These are phyloP conservation scores for Leucosporidium yakuticum DNA, from an alignment of 768 basidiomycete species.

Conservation along the genomic window DNA sequence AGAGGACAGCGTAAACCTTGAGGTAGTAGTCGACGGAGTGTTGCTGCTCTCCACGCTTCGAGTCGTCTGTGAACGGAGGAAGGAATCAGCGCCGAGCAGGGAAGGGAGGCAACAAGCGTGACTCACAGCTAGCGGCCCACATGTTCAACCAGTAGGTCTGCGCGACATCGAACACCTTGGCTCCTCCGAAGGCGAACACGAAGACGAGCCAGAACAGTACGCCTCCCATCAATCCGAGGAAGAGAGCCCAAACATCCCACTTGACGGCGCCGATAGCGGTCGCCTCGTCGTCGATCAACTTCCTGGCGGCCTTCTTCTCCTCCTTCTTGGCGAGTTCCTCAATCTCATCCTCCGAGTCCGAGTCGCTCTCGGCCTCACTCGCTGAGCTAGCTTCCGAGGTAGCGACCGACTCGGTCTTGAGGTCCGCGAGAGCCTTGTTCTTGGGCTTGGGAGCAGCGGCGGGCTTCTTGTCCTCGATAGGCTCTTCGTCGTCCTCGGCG, in stretches of 20 bases:
- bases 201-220: constrained; percentile 34
- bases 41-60: not conserved
- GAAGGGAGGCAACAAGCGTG: not conserved
- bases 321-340: constrained; percentile 13
- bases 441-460: constrained; percentile 10
- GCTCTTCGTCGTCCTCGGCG: constrained; percentile 28
- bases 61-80: constrained; percentile 2
- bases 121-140: constrained; percentile 31
- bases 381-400: constrained; percentile 25
- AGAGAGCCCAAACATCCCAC: constrained; percentile 28
- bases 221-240: constrained; percentile 32
- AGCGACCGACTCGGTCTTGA: constrained; percentile 10
- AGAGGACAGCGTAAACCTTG: constrained; percentile 31
- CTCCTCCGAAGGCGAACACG: constrained; percentile 27
- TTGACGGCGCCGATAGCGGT: constrained; percentile 68
- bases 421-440: constrained; percentile 23
- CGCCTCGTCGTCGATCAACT: constrained; percentile 75
- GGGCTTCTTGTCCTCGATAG: constrained; percentile 10
- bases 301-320: constrained; percentile 13
- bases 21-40: constrained; percentile 34
- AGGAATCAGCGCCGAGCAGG: not conserved
- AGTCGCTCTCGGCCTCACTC: constrained; percentile 35
- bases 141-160: constrained; percentile 34
- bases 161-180: constrained; percentile 31
- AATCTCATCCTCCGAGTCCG: constrained; percentile 38